Evolutionary conservation across 192 early-diverging fungal species (phyloP).

Genomic region (Gaertneriomyces sp.): DNA sequence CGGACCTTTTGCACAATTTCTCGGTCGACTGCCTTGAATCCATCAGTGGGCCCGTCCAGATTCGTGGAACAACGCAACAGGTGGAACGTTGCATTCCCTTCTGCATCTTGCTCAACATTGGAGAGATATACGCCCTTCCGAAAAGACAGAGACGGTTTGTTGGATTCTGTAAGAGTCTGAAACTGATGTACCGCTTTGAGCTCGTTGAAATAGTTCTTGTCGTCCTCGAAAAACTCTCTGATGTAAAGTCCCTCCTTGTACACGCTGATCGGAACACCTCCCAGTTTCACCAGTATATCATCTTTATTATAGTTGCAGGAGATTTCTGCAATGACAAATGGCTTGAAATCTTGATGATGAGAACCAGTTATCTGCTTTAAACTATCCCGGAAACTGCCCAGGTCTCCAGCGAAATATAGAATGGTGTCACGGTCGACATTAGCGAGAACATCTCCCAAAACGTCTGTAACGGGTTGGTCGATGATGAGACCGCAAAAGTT

Average conservation of each 20-base stretch:
- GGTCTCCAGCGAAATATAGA: too few relatives aligned
- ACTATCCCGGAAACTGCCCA: too few relatives aligned
- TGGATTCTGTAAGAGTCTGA: background rate
- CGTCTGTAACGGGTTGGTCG: too few relatives aligned
- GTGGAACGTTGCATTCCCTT: background rate
- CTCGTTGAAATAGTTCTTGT: background rate
- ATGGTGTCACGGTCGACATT: too few relatives aligned
- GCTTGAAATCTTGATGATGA: too few relatives aligned
- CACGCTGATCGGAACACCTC: background rate
- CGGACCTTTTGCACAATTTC: background rate
- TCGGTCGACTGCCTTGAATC: background rate
- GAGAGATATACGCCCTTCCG: conserved; percentile 7
- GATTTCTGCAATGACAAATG: conserved; percentile 1
- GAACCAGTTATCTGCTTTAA: too few relatives aligned
- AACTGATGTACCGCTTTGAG: background rate
- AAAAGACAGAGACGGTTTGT: background rate
- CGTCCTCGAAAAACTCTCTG: background rate
- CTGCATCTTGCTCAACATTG: background rate
- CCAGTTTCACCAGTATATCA: background rate
- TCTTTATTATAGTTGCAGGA: background rate
- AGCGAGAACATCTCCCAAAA: too few relatives aligned
- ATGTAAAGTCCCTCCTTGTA: conserved; percentile 2
- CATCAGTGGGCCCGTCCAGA: conserved; percentile 1
- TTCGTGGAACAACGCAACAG: background rate
- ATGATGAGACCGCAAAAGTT: too few relatives aligned